These are phyloP conservation scores for Cryptosporidium tyzzeri DNA, from an alignment of 169 alveolate genomes.

Conservation along the genomic window DNA sequence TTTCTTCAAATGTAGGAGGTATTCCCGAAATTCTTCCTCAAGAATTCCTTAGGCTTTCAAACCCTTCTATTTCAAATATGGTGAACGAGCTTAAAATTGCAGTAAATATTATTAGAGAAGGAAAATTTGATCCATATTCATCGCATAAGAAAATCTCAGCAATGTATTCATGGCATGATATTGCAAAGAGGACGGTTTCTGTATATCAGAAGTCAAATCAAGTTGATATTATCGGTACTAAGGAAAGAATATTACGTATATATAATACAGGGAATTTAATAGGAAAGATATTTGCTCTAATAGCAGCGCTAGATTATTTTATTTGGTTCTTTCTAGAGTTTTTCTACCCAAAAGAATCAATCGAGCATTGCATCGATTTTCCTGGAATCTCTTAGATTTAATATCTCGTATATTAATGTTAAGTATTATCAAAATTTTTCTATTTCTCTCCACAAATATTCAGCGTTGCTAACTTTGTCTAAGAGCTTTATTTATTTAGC, in stretches of 20 bases:
- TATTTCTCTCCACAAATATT: conserved; percentile 66
- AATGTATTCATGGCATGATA: conserved; percentile 88
- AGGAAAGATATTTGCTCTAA: conserved; percentile 71
- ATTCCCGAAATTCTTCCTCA: conserved; percentile 93
- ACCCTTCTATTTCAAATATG: conserved; percentile 86
- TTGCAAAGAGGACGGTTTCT: conserved; percentile 86
- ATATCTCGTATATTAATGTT: background rate
- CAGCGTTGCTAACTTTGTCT: conserved; percentile 55
- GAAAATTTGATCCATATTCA: conserved; percentile 80
- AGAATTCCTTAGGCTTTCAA: conserved; percentile 87
- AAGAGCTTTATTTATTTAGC: background rate
- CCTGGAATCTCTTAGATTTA: conserved; percentile 24
- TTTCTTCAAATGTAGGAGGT: conserved; percentile 99
- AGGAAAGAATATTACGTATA: conserved; percentile 75
- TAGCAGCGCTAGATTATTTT: conserved; percentile 52
- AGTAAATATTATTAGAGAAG: conserved; percentile 83
- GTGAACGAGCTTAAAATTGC: conserved; percentile 83
- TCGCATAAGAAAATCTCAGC: conserved; percentile 82
- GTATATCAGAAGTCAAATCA: conserved; percentile 81
- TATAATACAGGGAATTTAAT: conserved; percentile 76
- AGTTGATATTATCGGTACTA: conserved; percentile 32
- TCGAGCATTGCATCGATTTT: conserved; percentile 43
- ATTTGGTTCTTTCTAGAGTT: conserved; percentile 61
- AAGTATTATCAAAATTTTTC: conserved; percentile 18
- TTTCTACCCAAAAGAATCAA: conserved; percentile 67